Evolutionary conservation across 1,139 yeast genomes (phyloP).

Genomic region (Kurtzmaniella quercitrusa): DNA sequence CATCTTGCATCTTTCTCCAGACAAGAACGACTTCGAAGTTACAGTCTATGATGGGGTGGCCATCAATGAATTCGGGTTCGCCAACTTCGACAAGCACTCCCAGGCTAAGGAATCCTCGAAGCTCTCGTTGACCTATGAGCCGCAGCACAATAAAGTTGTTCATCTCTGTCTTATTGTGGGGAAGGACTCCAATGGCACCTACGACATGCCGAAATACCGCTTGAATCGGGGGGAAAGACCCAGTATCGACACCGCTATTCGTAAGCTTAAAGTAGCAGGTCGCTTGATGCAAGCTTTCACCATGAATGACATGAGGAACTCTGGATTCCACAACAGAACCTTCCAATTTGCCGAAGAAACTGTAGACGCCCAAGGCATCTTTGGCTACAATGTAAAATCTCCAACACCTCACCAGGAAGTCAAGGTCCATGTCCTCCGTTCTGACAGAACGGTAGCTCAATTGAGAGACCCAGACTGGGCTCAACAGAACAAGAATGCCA

Average conservation of each 20-base stretch:
- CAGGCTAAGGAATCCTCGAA: background rate
- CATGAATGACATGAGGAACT: conserved; percentile 80
- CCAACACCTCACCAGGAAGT: conserved; percentile 56
- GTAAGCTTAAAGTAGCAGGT: conserved; percentile 78
- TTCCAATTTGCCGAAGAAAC: conserved; percentile 75
- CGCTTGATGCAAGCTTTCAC: conserved; percentile 92
- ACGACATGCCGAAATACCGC: conserved; percentile 68
- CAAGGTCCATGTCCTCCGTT: conserved; percentile 69
- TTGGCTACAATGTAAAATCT: conserved; percentile 31
- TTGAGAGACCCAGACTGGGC: conserved; percentile 77
- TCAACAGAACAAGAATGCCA: conserved; percentile 77
- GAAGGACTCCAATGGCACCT: conserved; percentile 65
- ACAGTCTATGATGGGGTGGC: conserved; percentile 21
- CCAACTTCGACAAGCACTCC: conserved; percentile 23
- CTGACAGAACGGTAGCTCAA: conserved; percentile 64
- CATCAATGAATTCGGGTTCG: conserved; percentile 26
- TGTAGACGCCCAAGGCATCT: conserved; percentile 24
- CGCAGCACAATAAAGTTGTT: conserved; percentile 69
- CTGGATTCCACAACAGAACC: conserved; percentile 76
- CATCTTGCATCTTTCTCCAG: conserved; percentile 64
- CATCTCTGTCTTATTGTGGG: conserved; percentile 78
- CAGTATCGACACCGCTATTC: conserved; percentile 68
- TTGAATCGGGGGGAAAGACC: conserved; percentile 56
- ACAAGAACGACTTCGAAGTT: conserved; percentile 45
- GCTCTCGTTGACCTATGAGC: conserved; percentile 47